Evolutionary conservation across 2,329 filamentous ascomycete genomes (phyloP).

Genomic region (Arthroderma sp.): DNA sequence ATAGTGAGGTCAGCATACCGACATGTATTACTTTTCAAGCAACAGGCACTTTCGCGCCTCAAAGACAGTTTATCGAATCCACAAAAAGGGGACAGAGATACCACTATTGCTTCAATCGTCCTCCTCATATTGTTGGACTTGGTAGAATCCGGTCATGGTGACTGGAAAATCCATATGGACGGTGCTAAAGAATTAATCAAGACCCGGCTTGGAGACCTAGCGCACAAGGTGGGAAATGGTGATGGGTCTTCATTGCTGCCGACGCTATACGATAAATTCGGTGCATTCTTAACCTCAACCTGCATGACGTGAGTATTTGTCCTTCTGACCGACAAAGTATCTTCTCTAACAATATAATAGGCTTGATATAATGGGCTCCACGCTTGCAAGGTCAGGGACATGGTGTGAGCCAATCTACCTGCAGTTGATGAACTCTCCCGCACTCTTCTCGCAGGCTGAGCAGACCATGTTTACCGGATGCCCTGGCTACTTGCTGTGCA

Average conservation of each 20-base stretch:
- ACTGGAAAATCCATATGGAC: conserved; percentile 40
- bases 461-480: too few relatives aligned
- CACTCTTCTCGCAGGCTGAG: too few relatives aligned
- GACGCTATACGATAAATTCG: background rate
- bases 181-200: conserved; percentile 37
- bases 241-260: background rate
- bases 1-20: conserved; percentile 16
- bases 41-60: conserved; percentile 33
- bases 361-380: conserved; percentile 31
- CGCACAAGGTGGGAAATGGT: background rate
- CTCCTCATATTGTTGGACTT: conserved; percentile 26
- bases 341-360: conserved; percentile 10
- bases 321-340: background rate
- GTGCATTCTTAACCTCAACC: conserved; percentile 15
- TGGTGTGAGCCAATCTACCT: conserved; percentile 28
- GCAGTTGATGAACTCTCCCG: too few relatives aligned
- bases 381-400: conserved; percentile 26
- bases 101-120: conserved; percentile 28
- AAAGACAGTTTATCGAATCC: conserved; percentile 21
- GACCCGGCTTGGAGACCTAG: conserved; percentile 7
- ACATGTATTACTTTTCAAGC: conserved; percentile 18
- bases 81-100: conserved; percentile 26
- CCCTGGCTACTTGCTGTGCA: too few relatives aligned
- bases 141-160: conserved; percentile 37
- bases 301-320: conserved; percentile 3